A percentile compares a stretch with the other conserved stretches of the same genome.
These are phyloP conservation scores for Cladosporium austrohemisphaericum DNA, from an alignment of 2,329 filamentous ascomycete genomes.

Conservation along the genomic window DNA sequence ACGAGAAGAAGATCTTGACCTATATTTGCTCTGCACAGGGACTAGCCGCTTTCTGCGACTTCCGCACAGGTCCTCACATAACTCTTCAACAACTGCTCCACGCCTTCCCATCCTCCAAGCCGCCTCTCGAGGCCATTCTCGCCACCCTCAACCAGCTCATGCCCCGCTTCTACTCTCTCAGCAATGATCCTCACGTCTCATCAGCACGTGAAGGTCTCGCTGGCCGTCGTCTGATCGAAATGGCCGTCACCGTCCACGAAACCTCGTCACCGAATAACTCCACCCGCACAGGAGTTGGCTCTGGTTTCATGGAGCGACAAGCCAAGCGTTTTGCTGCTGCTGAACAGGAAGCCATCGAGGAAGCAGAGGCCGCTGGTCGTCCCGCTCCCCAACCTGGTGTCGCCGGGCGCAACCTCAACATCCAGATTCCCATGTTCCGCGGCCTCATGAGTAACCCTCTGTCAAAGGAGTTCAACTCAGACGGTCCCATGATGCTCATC, in stretches of 20 bases:
- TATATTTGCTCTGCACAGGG: conserved; percentile 88
- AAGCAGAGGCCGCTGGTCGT: conserved; percentile 38
- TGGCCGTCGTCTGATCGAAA: conserved; percentile 78
- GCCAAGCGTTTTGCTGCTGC: conserved; percentile 69
- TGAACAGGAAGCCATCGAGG: conserved; percentile 56
- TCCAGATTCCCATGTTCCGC: conserved; percentile 95
- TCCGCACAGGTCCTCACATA: conserved; percentile 81
- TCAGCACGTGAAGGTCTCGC: conserved; percentile 65
- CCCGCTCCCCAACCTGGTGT: conserved; percentile 36
- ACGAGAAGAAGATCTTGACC: conserved; percentile 83
- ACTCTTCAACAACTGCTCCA: conserved; percentile 80
- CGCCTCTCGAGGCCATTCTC: conserved; percentile 77
- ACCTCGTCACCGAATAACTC: conserved; percentile 67
- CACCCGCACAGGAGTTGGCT: conserved; percentile 77
- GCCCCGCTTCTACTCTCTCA: conserved; percentile 97
- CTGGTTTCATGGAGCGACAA: conserved; percentile 87
- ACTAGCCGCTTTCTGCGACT: conserved; percentile 85
- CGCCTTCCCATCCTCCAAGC: conserved; percentile 88
- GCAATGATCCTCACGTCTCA: conserved; percentile 86
- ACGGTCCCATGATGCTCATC: conserved; percentile 96
- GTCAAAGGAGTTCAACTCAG: conserved; percentile 82
- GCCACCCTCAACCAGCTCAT: conserved; percentile 81
- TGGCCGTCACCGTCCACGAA: conserved; percentile 95
- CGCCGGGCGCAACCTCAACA: conserved; percentile 45
- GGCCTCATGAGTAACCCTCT: conserved; percentile 96